These are phyloP conservation scores for Zygosaccharomyces pseudobailii DNA, from an alignment of 1,139 yeast species.

Conservation along the genomic window DNA sequence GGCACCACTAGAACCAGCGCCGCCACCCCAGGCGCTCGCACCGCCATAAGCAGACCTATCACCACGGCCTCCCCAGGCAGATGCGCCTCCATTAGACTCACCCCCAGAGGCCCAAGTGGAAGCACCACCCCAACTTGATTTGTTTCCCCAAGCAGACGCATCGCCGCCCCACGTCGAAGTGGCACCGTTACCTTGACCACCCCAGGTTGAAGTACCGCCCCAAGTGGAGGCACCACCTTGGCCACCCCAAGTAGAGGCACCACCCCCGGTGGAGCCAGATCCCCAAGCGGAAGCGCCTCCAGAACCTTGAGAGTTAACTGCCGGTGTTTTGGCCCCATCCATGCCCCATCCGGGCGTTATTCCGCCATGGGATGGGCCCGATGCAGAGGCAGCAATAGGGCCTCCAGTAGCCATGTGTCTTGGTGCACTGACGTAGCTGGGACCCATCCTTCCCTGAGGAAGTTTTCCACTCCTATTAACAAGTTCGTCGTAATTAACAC, in stretches of 20 bases:
- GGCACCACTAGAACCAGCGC: slow-evolving; percentile 30
- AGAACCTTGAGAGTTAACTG: slow-evolving; percentile 41
- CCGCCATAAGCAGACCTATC: slow-evolving; percentile 33
- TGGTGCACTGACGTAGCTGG: slow-evolving; percentile 36
- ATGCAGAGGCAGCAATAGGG: slow-evolving; percentile 16
- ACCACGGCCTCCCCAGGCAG: slow-evolving; percentile 35
- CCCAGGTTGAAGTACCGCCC: slow-evolving; percentile 43
- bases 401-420: slow-evolving; percentile 32
- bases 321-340: slow-evolving; percentile 46
- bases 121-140: slow-evolving; percentile 35
- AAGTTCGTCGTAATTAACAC: slow-evolving; percentile 77
- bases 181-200: slow-evolving; percentile 34
- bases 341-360: slow-evolving; percentile 51
- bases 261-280: slow-evolving; percentile 47
- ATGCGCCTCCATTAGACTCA: slow-evolving; percentile 30
- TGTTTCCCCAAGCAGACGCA: slow-evolving; percentile 44
- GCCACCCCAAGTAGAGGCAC: slow-evolving; percentile 49
- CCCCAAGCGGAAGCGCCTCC: slow-evolving; percentile 44
- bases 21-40: slow-evolving; percentile 34
- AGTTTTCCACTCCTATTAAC: slow-evolving; percentile 38
- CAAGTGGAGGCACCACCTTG: slow-evolving; percentile 42
- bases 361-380: slow-evolving; percentile 42
- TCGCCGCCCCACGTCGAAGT: slow-evolving; percentile 38
- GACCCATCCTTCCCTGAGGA: slow-evolving; percentile 33
- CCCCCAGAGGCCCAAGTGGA: slow-evolving; percentile 35